A percentile compares a stretch with the other conserved stretches of the same genome.
Conservation (phyloP, 176 grass and related monocot species). For the Rhipidocladum racemiflorum region DNA sequence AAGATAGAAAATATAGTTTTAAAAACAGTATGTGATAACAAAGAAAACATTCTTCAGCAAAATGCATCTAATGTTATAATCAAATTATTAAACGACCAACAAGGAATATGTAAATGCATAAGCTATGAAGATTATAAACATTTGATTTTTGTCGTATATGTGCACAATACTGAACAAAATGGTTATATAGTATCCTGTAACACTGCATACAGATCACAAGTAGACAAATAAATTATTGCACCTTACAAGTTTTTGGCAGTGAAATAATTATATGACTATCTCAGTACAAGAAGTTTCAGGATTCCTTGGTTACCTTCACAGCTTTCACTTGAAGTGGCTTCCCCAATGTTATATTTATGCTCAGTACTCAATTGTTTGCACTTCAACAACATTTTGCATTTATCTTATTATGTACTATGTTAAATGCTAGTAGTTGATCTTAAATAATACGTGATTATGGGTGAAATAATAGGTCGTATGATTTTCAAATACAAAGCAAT, state of each 20-base stretch:
- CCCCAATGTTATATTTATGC: not conserved
- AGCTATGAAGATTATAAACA: not conserved
- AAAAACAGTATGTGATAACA: constrained; percentile 22
- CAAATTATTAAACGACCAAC: not conserved
- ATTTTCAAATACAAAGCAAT: not conserved
- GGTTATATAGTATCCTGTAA: not conserved
- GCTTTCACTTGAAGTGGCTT: not conserved
- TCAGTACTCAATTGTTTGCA: not conserved
- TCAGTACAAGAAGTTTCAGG: not conserved
- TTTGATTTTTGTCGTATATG: not conserved
- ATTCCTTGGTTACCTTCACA: not conserved
- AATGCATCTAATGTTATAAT: not conserved
- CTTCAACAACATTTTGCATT: not conserved
- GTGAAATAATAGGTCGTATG: not conserved
- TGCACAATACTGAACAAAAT: not conserved
- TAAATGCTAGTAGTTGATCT: not conserved
- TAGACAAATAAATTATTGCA: not conserved
- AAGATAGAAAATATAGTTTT: constrained; percentile 17
- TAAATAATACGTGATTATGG: not conserved
- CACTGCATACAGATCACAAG: not conserved
- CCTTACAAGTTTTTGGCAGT: not conserved
- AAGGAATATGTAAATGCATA: not conserved
- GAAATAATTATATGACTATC: not conserved
- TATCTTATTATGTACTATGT: not conserved
- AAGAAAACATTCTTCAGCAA: not conserved